Percentiles rank a stretch among this genome's conserved stretches.
Conservation (phyloP, 176 grass and related monocot genomes). For the Oryza glumipatula region DNA sequence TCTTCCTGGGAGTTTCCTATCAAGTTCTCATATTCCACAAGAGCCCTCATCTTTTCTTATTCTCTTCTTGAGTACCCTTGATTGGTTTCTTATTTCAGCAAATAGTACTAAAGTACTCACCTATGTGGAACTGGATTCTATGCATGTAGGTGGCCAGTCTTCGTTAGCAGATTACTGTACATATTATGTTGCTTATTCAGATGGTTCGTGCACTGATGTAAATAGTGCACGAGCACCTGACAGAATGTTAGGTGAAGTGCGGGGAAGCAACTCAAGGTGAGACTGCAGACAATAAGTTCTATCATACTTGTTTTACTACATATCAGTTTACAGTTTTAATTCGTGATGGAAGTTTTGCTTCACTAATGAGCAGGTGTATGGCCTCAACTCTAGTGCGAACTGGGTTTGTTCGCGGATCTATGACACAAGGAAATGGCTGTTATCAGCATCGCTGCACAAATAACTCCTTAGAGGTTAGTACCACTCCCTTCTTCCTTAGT, state of each 20-base stretch:
- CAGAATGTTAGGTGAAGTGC: constrained; percentile 95
- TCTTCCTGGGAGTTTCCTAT: neutral
- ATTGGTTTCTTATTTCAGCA: constrained; percentile 21
- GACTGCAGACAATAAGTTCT: neutral
- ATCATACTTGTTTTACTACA: neutral
- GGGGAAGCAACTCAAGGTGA: constrained; percentile 95
- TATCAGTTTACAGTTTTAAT: constrained; percentile 6
- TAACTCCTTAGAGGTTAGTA: constrained; percentile 74
- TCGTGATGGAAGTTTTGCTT: constrained; percentile 12
- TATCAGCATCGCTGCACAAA: constrained; percentile 96
- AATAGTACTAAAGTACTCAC: neutral
- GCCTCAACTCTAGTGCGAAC: constrained; percentile 95
- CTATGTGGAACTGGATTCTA: constrained; percentile 24
- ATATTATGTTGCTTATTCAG: constrained; percentile 98
- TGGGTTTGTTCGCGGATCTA: constrained; percentile 96
- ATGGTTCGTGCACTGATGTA: constrained; percentile 96
- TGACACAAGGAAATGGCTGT: constrained; percentile 98
- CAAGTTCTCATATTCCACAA: neutral
- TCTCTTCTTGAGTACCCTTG: neutral
- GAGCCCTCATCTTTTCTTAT: constrained; percentile 9
- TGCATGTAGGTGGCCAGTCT: constrained; percentile 84
- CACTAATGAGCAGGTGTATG: constrained; percentile 74
- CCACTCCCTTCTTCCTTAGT: constrained; percentile 10
- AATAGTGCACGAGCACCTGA: constrained; percentile 95
- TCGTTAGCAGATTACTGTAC: constrained; percentile 99